Conservation (phyloP, 306 rosid species). For the Glycine latifolia region DNA sequence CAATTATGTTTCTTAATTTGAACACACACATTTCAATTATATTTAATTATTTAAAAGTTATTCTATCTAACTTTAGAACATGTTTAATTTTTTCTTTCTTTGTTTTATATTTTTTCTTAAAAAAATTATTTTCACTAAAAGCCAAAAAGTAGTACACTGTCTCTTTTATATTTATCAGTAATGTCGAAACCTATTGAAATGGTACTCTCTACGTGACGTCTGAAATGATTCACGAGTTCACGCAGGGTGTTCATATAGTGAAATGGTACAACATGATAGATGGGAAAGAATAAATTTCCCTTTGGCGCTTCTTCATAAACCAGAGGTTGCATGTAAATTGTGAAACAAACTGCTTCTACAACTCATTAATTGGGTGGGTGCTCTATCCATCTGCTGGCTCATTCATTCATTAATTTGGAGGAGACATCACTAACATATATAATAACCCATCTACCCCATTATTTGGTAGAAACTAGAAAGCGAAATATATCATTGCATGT, state of each 20-base stretch:
- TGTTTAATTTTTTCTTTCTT: too few relatives aligned
- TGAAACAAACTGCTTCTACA: constrained; percentile 3
- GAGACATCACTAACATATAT: constrained; percentile 19
- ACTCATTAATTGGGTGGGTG: constrained; percentile 25
- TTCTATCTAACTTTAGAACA: too few relatives aligned
- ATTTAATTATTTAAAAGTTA: too few relatives aligned
- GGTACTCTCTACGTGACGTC: not conserved
- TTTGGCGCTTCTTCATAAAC: not conserved
- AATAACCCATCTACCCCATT: not conserved
- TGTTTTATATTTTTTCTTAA: not conserved
- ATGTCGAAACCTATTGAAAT: not conserved
- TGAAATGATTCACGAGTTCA: constrained; percentile 34
- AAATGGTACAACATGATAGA: constrained; percentile 33
- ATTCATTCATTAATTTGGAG: constrained; percentile 39
- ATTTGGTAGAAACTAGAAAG: too few relatives aligned
- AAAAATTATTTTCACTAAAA: too few relatives aligned
- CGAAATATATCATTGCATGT: not conserved
- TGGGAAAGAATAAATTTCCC: not conserved
- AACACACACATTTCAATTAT: too few relatives aligned
- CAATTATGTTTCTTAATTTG: too few relatives aligned
- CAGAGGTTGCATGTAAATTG: constrained; percentile 13
- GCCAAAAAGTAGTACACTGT: not conserved
- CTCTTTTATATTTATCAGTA: not conserved
- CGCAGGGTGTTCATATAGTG: not conserved
- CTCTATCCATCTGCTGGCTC: constrained; percentile 1